These are phyloP conservation scores for Neonectria magnoliae DNA, from an alignment of 2,329 filamentous ascomycete genomes.

Conservation along the genomic window DNA sequence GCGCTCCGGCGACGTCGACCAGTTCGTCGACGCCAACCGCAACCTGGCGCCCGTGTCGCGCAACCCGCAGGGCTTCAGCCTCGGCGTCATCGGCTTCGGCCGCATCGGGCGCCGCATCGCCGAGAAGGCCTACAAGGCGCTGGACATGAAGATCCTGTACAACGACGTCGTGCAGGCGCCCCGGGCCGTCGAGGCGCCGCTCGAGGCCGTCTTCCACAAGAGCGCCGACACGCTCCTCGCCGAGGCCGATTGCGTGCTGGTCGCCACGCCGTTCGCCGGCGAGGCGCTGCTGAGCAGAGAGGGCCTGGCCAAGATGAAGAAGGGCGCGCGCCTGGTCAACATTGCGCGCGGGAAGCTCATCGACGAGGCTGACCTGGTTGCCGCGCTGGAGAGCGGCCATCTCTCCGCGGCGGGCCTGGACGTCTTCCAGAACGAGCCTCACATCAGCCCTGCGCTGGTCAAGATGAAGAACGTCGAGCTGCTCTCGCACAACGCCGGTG, in stretches of 20 bases:
- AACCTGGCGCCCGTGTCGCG: slow-evolving; percentile 39
- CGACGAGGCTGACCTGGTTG: slow-evolving; percentile 74
- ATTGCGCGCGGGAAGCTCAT: slow-evolving; percentile 79
- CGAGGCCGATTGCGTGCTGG: slow-evolving; percentile 39
- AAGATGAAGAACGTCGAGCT: slow-evolving; percentile 43
- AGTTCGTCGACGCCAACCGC: slow-evolving; percentile 38
- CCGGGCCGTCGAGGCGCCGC: slow-evolving; percentile 21
- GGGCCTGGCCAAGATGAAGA: slow-evolving; percentile 77
- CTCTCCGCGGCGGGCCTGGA: slow-evolving; percentile 74
- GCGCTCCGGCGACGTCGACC: slow-evolving; percentile 37
- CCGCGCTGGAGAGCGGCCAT: slow-evolving; percentile 69
- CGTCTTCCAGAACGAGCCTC: slow-evolving; percentile 76
- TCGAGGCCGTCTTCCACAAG: slow-evolving; percentile 36
- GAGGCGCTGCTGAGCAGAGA: slow-evolving; percentile 50
- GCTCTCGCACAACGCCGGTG: slow-evolving; percentile 40
- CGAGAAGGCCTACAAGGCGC: slow-evolving; percentile 41
- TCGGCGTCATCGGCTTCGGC: slow-evolving; percentile 41
- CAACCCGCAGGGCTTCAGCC: slow-evolving; percentile 38
- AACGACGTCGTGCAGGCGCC: slow-evolving; percentile 40
- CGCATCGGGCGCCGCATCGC: slow-evolving; percentile 41
- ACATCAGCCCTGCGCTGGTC: slow-evolving; percentile 40
- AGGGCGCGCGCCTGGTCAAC: slow-evolving; percentile 74
- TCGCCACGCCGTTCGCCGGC: slow-evolving; percentile 39
- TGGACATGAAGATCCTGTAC: slow-evolving; percentile 44
- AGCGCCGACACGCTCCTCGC: slow-evolving; percentile 36